Conservation (phyloP, 108 stramenopile genomes). For the Schizochytrium sp. region DNA sequence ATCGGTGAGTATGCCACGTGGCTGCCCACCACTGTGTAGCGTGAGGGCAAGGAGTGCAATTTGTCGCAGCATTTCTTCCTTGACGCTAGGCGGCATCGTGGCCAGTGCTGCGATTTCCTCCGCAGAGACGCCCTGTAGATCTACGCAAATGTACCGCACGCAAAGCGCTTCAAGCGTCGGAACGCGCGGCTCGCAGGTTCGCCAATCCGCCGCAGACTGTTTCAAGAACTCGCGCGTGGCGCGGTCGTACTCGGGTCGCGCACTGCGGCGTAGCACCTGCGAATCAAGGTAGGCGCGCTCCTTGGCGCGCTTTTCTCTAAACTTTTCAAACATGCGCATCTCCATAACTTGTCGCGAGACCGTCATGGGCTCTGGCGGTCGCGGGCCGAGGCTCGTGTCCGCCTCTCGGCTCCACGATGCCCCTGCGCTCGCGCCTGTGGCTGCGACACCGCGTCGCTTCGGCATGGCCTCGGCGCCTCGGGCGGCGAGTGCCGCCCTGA, state of each 20-base stretch:
- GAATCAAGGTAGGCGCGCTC: neutral
- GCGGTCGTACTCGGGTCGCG: neutral
- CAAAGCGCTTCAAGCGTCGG: neutral
- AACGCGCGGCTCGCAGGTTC: neutral
- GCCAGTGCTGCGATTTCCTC: neutral
- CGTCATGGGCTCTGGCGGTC: neutral
- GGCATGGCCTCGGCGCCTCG: too few species aligned
- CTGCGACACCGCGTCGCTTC: too few species aligned
- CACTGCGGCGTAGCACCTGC: neutral
- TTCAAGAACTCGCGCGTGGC: neutral
- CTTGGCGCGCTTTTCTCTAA: neutral
- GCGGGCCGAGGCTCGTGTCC: too few species aligned
- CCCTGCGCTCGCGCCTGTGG: too few species aligned
- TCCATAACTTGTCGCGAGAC: neutral
- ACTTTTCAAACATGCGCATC: neutral
- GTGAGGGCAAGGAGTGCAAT: neutral
- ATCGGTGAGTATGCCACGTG: neutral
- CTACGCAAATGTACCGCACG: neutral
- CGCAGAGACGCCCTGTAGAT: neutral
- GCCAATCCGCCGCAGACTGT: neutral
- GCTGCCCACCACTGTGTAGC: neutral
- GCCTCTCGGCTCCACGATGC: too few species aligned
- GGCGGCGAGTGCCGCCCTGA: too few species aligned
- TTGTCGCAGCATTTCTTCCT: neutral
- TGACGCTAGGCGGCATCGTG: neutral